Evolutionary conservation across 2,329 filamentous ascomycete species (phyloP).

Genomic region (Pyrenophora teres): DNA sequence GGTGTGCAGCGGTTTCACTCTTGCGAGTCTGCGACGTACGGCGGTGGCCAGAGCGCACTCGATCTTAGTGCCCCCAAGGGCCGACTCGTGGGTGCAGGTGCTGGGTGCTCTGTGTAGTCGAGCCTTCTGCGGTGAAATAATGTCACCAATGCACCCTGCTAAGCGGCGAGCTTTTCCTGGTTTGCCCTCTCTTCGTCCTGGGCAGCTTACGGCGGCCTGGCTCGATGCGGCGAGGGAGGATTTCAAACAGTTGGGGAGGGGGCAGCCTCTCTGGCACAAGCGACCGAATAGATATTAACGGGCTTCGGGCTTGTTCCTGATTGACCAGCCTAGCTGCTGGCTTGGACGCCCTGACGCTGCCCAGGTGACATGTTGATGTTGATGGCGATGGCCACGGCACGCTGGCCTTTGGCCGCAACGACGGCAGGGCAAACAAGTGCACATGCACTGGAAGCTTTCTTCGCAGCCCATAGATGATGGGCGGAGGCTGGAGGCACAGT

Average conservation of each 20-base stretch:
- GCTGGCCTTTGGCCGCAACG: background rate
- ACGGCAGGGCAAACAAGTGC: background rate
- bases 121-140: too few relatives aligned
- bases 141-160: too few relatives aligned
- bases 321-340: constrained; percentile 28
- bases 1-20: constrained; percentile 14
- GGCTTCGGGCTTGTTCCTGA: constrained; percentile 27
- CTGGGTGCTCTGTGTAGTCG: background rate
- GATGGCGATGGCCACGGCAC: constrained; percentile 10
- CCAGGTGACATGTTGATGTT: constrained; percentile 22
- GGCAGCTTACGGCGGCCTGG: too few relatives aligned
- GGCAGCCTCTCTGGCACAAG: constrained; percentile 16
- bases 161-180: too few relatives aligned
- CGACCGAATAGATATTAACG: constrained; percentile 30
- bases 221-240: background rate
- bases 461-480: too few relatives aligned
- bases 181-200: too few relatives aligned
- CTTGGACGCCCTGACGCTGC: constrained; percentile 12
- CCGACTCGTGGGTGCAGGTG: background rate
- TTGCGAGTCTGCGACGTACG: constrained; percentile 15
- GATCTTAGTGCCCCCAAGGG: background rate
- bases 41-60: constrained; percentile 8
- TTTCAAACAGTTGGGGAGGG: background rate
- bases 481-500: too few relatives aligned
- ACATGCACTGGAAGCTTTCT: background rate